Evolutionary conservation across 2,329 filamentous ascomycete genomes (phyloP), one percentile per base, ranked within the genome.

Genomic region (Xylariaceae sp.): DNA sequence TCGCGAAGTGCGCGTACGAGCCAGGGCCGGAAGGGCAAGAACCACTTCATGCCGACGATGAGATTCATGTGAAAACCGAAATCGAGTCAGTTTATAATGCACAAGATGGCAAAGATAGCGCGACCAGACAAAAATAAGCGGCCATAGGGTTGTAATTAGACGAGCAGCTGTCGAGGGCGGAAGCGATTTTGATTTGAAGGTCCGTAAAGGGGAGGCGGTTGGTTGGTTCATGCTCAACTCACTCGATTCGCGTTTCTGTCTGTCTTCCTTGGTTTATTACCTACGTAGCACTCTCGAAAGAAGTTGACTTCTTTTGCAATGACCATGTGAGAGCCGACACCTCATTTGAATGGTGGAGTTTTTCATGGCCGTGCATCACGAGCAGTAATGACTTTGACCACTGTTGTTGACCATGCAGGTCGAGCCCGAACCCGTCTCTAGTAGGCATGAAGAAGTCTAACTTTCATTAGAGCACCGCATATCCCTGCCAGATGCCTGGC

Each of bases 61-160:
- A 45, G 10, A 62, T 64, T 6, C 57, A 51, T 8, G 60, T 64
- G 3, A 57, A 62, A 35, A 62, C 49, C 44, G 57, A 64, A n/a
- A 49, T 64, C 11, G 60, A 64, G 44, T 49, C 62, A 39, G 44
- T 53, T 48, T 64, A 62, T 42, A 50, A 64, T 15, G n/a, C 17
- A 1, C 55, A 49, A 47, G 47, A 58, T 4, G 15, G 35, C 15
- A 7, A 15, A 0, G 8, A 60, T 7, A 34, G 23, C n/a, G 35
- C 48, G 4, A 2, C 48, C 18, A 6, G 18, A 10, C 1, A 34
- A 18, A 34, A n/a, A 9, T 48, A 34, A 47, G 52, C 18, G 7
- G 23, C 37, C 5, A 7, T 9, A 42, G 13, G 13, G 13, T 42
- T 7, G 37, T 42, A 42, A 1, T 42, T 13, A 10, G 9, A 42